A percentile compares a stretch with the other conserved stretches of the same genome.
Evolutionary conservation across 495 filamentous ascomycete genomes (phyloP).

Genomic region (Xanthoparmelia taractica): DNA sequence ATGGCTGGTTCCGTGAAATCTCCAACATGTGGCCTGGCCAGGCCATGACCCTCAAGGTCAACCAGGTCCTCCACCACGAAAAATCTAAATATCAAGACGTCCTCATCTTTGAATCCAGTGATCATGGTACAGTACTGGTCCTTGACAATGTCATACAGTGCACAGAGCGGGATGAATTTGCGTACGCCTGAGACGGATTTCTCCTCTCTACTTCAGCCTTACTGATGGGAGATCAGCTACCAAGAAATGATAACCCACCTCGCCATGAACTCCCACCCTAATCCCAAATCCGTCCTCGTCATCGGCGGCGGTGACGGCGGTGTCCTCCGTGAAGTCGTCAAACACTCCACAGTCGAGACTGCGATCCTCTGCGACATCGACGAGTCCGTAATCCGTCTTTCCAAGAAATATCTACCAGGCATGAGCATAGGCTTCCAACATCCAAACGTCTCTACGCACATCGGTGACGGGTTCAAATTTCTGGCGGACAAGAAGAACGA

Average conservation of each 20-base stretch:
- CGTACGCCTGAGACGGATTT: conserved; percentile 40
- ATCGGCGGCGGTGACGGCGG: conserved; percentile 96
- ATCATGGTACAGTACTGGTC: conserved; percentile 95
- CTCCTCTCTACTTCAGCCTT: not conserved
- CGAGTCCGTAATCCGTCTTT: conserved; percentile 97
- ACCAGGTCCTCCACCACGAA: conserved; percentile 96
- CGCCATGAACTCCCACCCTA: conserved; percentile 95
- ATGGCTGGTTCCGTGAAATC: conserved; percentile 99
- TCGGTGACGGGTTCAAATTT: conserved; percentile 98
- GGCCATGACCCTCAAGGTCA: conserved; percentile 96
- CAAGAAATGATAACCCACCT: conserved; percentile 99
- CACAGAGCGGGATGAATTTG: conserved; percentile 97
- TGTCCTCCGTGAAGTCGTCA: conserved; percentile 94
- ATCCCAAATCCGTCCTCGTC: conserved; percentile 96
- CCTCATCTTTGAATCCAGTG: conserved; percentile 91
- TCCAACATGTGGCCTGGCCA: conserved; percentile 98
- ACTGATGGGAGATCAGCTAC: conserved; percentile 48
- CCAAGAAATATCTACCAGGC: conserved; percentile 93
- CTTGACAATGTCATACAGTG: conserved; percentile 98
- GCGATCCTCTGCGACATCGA: conserved; percentile 97
- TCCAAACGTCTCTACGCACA: conserved; percentile 81
- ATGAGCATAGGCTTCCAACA: conserved; percentile 92
- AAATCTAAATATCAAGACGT: conserved; percentile 99
- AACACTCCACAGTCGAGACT: conserved; percentile 90
- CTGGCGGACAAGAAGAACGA: conserved; percentile 84